Evolutionary conservation across 768 basidiomycete species (phyloP).

Genomic region (Coprinopsis cinerea): DNA sequence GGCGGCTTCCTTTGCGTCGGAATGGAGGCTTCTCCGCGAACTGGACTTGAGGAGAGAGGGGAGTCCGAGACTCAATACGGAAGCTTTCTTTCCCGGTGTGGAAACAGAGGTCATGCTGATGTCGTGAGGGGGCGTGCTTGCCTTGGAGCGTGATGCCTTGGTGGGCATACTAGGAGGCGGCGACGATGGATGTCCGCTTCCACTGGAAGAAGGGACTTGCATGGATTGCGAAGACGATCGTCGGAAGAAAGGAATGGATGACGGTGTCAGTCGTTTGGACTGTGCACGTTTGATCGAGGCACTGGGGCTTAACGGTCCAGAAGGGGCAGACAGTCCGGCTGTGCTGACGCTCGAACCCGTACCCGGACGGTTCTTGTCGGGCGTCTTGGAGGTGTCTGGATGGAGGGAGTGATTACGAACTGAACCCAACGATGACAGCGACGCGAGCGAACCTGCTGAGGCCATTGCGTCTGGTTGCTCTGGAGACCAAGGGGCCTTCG

Average conservation of each 20-base stretch:
- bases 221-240: slow-evolving; percentile 87
- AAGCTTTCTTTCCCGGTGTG: slow-evolving; percentile 69
- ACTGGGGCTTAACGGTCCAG: slow-evolving; percentile 66
- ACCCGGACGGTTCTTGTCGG: slow-evolving; percentile 64
- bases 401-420: slow-evolving; percentile 38
- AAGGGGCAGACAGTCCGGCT: slow-evolving; percentile 45
- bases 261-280: slow-evolving; percentile 82
- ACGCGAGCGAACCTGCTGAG: slow-evolving; percentile 71
- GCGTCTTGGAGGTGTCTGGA: slow-evolving; percentile 51
- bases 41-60: slow-evolving; percentile 83
- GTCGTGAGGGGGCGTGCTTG: slow-evolving; percentile 51
- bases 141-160: slow-evolving; percentile 36
- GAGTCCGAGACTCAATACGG: slow-evolving; percentile 73
- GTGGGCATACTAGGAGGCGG: slow-evolving; percentile 45
- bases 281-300: slow-evolving; percentile 63
- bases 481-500: slow-evolving; percentile 57
- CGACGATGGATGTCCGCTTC: slow-evolving; percentile 38
- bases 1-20: slow-evolving; percentile 53
- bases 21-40: slow-evolving; percentile 75
- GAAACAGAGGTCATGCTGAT: slow-evolving; percentile 46
- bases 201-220: slow-evolving; percentile 51
- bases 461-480: slow-evolving; percentile 71
- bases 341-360: slow-evolving; percentile 74
- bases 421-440: slow-evolving; percentile 70
- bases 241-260: slow-evolving; percentile 91